Evolutionary conservation across 805 yeast genomes (phyloP), one percentile per base, ranked within the genome.

Genomic region (Candida maris): DNA sequence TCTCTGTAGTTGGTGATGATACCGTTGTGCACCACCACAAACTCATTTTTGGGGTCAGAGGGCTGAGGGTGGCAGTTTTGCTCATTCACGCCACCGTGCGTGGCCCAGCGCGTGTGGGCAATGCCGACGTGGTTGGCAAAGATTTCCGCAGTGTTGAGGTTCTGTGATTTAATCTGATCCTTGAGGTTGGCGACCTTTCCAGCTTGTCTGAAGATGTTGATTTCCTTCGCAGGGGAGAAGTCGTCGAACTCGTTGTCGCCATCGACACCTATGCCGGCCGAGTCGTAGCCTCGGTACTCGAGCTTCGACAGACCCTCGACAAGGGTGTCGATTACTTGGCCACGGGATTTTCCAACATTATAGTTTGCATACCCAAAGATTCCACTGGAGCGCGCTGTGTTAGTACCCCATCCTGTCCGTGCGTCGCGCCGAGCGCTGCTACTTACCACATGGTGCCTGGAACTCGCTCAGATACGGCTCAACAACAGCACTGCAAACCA

Each of bases 41-140:
- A 93, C 62, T 89, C 95, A 51, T 83, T 82, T 30, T 65, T 64
- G 7, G 76, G 73, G 61, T 87, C 98, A 1, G 96, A 86, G 47
- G 91, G 71, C 60, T 91, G 97, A 32, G 99, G 99, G 62, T 93
- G 99, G 61, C 97, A 93, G 71, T 93, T 93, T 44, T 63, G 52
- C 44, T 73, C 77, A 48, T 77, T 79, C 39, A 97, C 97, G 54
- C 81, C 85, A 64, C 99, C 99, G 64, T 93, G 99, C 25, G 99
- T 93, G 34, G 99, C 99, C 99, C 99, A 93, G 71, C 99, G 85
- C 10, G 99, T 93, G 67, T 93, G 99, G 17, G 98, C 97, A 61
- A 93, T 93, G 59, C 96, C 98, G 42, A 81, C 88, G 59, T 93
- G 98, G 61, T 82, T 78, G 51, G 77, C 81, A 57, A 86, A 88